phyloP scores from a whole-genome alignment of 2,329 filamentous ascomycete species.

The Beauveria pseudobassiana region DNA sequence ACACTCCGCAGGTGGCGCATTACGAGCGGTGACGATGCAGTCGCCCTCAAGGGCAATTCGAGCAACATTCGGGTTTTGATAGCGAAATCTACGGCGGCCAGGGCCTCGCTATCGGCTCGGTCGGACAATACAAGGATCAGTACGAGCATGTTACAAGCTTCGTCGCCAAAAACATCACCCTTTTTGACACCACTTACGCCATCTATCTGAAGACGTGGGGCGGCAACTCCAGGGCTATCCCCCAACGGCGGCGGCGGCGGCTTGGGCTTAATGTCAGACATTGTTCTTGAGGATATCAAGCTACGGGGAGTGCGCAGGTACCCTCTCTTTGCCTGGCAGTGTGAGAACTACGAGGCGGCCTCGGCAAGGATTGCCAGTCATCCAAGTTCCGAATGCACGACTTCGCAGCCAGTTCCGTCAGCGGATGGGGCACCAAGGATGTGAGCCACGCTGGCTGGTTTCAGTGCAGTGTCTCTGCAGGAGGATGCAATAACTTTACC shows the following conservation, averaged over 20 bases:
- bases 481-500: constrained; percentile 24
- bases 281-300: constrained; percentile 24
- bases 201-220: constrained; percentile 55
- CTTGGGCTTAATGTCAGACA: constrained; percentile 31
- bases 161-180: constrained; percentile 37
- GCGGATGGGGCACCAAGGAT: constrained; percentile 20
- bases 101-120: constrained; percentile 49
- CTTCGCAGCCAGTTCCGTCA: constrained; percentile 21
- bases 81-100: constrained; percentile 40
- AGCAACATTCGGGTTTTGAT: constrained; percentile 45
- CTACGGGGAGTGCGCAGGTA: constrained; percentile 20
- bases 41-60: constrained; percentile 48
- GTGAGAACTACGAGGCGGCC: constrained; percentile 27
- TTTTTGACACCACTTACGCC: constrained; percentile 37
- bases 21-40: constrained; percentile 45
- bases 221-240: constrained; percentile 40
- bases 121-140: constrained; percentile 44
- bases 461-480: constrained; percentile 24
- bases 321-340: constrained; percentile 29
- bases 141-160: constrained; percentile 45
- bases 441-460: constrained; percentile 22
- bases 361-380: constrained; percentile 27
- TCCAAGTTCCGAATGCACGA: constrained; percentile 24
- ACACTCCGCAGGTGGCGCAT: constrained; percentile 43
- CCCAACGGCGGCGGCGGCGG: constrained; percentile 54